Evolutionary conservation across 768 basidiomycete species (phyloP).

Genomic region (Lentinula guzmanii): DNA sequence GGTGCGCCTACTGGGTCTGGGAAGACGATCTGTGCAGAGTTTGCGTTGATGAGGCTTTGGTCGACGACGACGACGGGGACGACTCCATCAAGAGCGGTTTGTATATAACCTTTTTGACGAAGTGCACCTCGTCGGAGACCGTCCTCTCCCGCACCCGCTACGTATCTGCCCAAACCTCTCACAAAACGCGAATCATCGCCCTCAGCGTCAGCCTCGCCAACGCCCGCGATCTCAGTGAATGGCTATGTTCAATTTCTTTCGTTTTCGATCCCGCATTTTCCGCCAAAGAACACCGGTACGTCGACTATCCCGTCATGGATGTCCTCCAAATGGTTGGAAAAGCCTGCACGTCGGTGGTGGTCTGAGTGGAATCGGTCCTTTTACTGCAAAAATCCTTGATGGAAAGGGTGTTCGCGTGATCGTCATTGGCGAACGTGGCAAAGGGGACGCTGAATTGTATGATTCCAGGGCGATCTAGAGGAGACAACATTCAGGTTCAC

Average conservation of each 20-base stretch:
- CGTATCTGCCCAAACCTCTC: conserved; percentile 88
- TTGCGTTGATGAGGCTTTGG: conserved; percentile 93
- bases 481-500: conserved; percentile 45
- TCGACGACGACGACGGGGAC: conserved; percentile 44
- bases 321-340: conserved; percentile 99
- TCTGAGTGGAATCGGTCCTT: conserved; percentile 83
- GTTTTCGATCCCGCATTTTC: too few relatives aligned
- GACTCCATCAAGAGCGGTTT: conserved; percentile 57
- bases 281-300: conserved; percentile 95
- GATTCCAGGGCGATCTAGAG: conserved; percentile 59
- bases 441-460: conserved; percentile 85
- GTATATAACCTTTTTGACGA: conserved; percentile 95
- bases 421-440: conserved; percentile 85
- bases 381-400: conserved; percentile 87
- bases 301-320: conserved; percentile 98
- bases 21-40: conserved; percentile 97
- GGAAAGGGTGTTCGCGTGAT: conserved; percentile 91
- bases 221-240: conserved; percentile 92
- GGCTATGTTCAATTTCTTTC: conserved; percentile 96
- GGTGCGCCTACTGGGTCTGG: conserved; percentile 96
- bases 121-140: conserved; percentile 91
- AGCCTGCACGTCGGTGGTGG: conserved; percentile 93
- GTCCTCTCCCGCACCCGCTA: conserved; percentile 96
- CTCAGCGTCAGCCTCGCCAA: conserved; percentile 95
- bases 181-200: conserved; percentile 90